Evolutionary conservation across 805 yeast species (phyloP), one percentile per base, ranked within the genome.

Genomic region (Starmera quercuum): DNA sequence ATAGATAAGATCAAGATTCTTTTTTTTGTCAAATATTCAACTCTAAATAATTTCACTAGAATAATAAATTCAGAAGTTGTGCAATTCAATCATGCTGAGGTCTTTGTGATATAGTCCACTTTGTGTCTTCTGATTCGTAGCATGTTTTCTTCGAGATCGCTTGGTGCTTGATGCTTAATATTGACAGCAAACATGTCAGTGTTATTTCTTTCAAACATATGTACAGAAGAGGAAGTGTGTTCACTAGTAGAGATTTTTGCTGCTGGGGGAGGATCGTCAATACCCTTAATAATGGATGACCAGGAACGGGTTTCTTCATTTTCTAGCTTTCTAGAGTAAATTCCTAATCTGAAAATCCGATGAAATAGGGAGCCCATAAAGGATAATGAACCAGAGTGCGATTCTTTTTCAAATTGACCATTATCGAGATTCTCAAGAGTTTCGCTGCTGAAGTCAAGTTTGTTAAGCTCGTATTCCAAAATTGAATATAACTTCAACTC

Each of bases 391-490:
- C 6, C 8, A 11, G 5, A 11, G 29, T 21, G n/a, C n/a, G n/a
- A n/a, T n/a, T n/a, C n/a, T n/a, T n/a, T n/a, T n/a, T n/a, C n/a
- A n/a, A n/a, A n/a, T n/a, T n/a, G n/a, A n/a, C n/a, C n/a, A n/a
- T n/a, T n/a, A n/a, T n/a, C n/a, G n/a, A n/a, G n/a, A n/a, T n/a
- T n/a, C n/a, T n/a, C n/a, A n/a, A n/a, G n/a, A n/a, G n/a, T n/a
- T n/a, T n/a, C n/a, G n/a, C n/a, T n/a, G n/a, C n/a, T n/a, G n/a
- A n/a, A n/a, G n/a, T 44, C 45, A 9, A 26, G 32, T 8, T 27
- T 27, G n/a, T 34, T 36, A 20, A 49, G 31, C 20, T 51, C 56
- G 30, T 43, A 46, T 22, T 47, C 45, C 37, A 38, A 44, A 6
- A 47, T 24, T 5, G 49, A 34, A 15, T 26, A 31, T 6, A 51